These are phyloP conservation scores for Pseudogymnoascus sp. DNA, from an alignment of 2,329 filamentous ascomycete species.

Conservation along the genomic window DNA sequence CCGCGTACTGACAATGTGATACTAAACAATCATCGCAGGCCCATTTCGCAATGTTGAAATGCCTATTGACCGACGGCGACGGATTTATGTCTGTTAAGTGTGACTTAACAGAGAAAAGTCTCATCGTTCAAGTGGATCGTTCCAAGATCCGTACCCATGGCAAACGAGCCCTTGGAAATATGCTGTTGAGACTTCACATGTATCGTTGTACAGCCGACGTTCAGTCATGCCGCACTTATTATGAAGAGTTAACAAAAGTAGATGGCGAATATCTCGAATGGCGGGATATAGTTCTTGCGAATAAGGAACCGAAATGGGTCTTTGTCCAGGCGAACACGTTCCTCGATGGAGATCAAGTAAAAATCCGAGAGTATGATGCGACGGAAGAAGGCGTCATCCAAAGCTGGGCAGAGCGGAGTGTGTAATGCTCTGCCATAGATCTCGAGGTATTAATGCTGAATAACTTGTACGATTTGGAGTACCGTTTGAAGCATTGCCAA, in stretches of 20 bases:
- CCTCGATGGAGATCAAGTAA: slow-evolving; percentile 29
- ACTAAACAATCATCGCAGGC: slow-evolving; percentile 35
- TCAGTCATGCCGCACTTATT: slow-evolving; percentile 42
- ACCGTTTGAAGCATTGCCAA: slow-evolving; percentile 18
- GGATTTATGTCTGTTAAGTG: slow-evolving; percentile 44
- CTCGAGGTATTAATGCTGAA: neutral
- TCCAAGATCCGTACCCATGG: slow-evolving; percentile 46
- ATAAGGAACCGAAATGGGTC: slow-evolving; percentile 48
- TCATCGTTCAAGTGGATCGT: slow-evolving; percentile 48
- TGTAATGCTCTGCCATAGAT: slow-evolving; percentile 10
- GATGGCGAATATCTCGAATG: slow-evolving; percentile 43
- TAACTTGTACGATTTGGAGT: slow-evolving; percentile 19
- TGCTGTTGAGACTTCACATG: slow-evolving; percentile 51
- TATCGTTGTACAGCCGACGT: slow-evolving; percentile 55
- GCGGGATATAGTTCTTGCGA: slow-evolving; percentile 45
- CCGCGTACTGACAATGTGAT: neutral
- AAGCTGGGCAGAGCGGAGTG: slow-evolving; percentile 35
- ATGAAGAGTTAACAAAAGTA: slow-evolving; percentile 48
- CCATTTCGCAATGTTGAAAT: slow-evolving; percentile 53
- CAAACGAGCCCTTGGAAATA: slow-evolving; percentile 47
- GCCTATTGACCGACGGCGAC: slow-evolving; percentile 44
- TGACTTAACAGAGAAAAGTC: slow-evolving; percentile 35
- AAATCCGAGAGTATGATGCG: slow-evolving; percentile 48
- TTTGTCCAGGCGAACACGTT: slow-evolving; percentile 57
- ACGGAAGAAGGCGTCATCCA: slow-evolving; percentile 45